Evolutionary conservation across 441 rosid species (phyloP).

Genomic region (Pelargonium cotyledonis): DNA sequence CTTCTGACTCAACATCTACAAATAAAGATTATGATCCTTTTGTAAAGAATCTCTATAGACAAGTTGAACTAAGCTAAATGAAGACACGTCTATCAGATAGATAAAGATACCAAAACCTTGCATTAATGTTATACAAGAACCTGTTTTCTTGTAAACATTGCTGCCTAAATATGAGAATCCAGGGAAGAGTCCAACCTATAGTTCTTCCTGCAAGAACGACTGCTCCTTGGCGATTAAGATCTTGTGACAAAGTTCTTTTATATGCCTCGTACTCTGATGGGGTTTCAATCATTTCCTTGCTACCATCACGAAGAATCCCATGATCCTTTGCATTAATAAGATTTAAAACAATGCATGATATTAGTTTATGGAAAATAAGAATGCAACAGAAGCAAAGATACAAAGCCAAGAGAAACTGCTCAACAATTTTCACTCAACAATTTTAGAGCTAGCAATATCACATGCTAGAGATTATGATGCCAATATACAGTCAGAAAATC

Average conservation of each 20-base stretch:
- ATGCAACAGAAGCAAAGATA: constrained; percentile 4
- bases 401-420: not conserved
- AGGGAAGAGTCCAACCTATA: constrained; percentile 44
- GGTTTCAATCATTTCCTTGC: constrained; percentile 48
- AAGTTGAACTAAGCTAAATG: constrained; percentile 13
- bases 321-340: constrained; percentile 44
- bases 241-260: constrained; percentile 72
- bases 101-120: constrained; percentile 3
- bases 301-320: constrained; percentile 69
- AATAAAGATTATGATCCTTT: constrained; percentile 7
- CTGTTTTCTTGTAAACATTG: constrained; percentile 5
- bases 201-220: constrained; percentile 88
- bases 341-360: constrained; percentile 16
- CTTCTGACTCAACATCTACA: constrained; percentile 70
- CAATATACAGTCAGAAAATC: constrained; percentile 10
- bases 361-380: not conserved
- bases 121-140: not conserved
- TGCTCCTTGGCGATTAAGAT: constrained; percentile 83
- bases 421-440: not conserved
- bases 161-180: constrained; percentile 11
- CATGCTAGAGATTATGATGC: not conserved
- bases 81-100: not conserved
- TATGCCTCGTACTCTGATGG: constrained; percentile 38
- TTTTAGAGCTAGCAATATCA: not conserved
- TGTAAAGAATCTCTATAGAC: constrained; percentile 5